Evolutionary conservation across 345 rosid genomes (phyloP).

Genomic region (Eutrema heterophyllum): DNA sequence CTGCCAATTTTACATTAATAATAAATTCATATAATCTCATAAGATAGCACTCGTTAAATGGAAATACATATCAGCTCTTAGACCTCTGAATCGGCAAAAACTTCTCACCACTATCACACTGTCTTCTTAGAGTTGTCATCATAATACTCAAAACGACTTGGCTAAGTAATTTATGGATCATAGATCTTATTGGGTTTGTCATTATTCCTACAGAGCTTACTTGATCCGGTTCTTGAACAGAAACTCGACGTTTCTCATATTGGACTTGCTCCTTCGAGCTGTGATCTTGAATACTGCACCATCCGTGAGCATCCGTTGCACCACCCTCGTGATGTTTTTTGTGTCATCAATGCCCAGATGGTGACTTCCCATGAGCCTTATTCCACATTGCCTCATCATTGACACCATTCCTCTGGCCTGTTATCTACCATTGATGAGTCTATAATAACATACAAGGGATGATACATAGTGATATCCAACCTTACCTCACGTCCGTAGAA

Average conservation of each 20-base stretch:
- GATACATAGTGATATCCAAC: neutral
- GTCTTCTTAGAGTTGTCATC: neutral
- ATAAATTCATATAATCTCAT: neutral
- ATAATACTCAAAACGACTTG: neutral
- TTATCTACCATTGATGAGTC: neutral
- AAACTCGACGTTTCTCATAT: slow-evolving; percentile 46
- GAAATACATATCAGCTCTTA: neutral
- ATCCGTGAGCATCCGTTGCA: slow-evolving; percentile 69
- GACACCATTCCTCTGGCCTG: slow-evolving; percentile 93
- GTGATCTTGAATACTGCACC: slow-evolving; percentile 71
- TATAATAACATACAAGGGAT: neutral
- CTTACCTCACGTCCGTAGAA: slow-evolving; percentile 68
- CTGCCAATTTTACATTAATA: neutral
- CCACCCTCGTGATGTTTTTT: slow-evolving; percentile 78
- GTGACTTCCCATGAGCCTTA: slow-evolving; percentile 70
- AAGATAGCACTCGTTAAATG: neutral
- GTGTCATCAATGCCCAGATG: slow-evolving; percentile 92
- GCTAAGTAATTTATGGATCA: neutral
- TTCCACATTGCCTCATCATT: slow-evolving; percentile 76
- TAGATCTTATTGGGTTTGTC: neutral
- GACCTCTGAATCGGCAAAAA: neutral
- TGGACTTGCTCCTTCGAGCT: slow-evolving; percentile 56
- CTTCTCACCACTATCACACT: neutral
- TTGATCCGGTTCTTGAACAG: slow-evolving; percentile 56
- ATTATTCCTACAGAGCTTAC: neutral